Conservation (phyloP, 2,329 filamentous ascomycete genomes). For the Pseudogymnoascus verrucosus region DNA sequence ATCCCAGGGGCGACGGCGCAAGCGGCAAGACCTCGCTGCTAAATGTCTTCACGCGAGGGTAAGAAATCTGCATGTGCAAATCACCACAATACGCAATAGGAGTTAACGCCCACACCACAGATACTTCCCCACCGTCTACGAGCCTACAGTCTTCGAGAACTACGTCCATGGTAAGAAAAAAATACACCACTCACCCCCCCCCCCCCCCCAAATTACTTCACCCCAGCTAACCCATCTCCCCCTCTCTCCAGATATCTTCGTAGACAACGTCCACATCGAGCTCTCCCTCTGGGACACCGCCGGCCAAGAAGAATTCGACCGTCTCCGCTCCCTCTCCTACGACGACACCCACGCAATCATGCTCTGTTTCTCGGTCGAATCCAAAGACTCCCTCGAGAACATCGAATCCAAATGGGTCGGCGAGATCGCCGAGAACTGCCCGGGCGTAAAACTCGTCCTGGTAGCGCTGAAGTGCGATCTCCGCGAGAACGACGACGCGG, state of each 20-base stretch:
- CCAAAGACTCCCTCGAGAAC: constrained; percentile 93
- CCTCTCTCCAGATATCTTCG: constrained; percentile 72
- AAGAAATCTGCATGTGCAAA: constrained; percentile 27
- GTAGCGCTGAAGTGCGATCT: constrained; percentile 96
- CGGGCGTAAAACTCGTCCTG: constrained; percentile 86
- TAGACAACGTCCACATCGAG: constrained; percentile 95
- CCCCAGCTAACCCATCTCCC: constrained; percentile 15
- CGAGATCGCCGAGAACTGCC: constrained; percentile 97
- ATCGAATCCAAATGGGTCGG: constrained; percentile 98
- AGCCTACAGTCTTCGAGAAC: constrained; percentile 97
- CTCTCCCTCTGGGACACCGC: constrained; percentile 97
- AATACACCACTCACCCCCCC: constrained; percentile 6
- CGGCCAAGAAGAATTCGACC: constrained; percentile 97
- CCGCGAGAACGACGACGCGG: constrained; percentile 60
- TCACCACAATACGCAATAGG: background rate
- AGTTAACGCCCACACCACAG: constrained; percentile 35
- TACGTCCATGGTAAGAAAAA: constrained; percentile 74
- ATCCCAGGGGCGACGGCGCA: constrained; percentile 77
- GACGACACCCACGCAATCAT: constrained; percentile 97
- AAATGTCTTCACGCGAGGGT: constrained; percentile 98
- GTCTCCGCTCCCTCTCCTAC: constrained; percentile 89
- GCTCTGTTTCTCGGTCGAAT: constrained; percentile 97
- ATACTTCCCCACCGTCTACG: constrained; percentile 97
- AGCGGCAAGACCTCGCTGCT: constrained; percentile 94
- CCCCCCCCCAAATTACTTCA: background rate